Conservation (phyloP, 2,329 filamentous ascomycete genomes). For the Alternaria ethzedia region DNA sequence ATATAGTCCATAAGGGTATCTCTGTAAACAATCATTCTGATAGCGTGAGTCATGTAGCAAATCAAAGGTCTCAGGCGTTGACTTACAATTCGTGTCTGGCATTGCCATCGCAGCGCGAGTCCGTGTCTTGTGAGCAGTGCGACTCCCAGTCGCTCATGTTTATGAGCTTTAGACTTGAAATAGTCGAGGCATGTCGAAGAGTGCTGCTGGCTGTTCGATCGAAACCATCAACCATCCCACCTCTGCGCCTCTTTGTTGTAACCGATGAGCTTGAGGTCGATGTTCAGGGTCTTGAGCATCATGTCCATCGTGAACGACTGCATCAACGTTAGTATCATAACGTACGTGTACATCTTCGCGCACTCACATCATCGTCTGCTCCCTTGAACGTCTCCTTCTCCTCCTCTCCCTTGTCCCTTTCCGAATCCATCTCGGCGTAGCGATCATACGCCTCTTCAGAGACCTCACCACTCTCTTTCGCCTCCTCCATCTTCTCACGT, state of each 20-base stretch:
- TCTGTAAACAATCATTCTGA: slow-evolving; percentile 1
- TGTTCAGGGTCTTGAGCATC: slow-evolving; percentile 71
- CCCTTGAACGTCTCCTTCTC: slow-evolving; percentile 47
- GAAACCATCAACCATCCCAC: slow-evolving; percentile 60
- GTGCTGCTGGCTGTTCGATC: not conserved
- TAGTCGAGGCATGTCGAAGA: too few relatives aligned
- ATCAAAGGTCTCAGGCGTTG: not conserved
- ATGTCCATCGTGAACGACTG: slow-evolving; percentile 71
- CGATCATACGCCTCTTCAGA: slow-evolving; percentile 58
- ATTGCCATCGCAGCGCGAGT: not conserved
- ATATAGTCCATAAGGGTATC: not conserved
- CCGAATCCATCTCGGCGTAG: slow-evolving; percentile 49
- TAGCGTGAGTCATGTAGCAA: not conserved
- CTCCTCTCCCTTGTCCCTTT: slow-evolving; percentile 49
- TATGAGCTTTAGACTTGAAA: not conserved
- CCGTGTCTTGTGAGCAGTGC: not conserved
- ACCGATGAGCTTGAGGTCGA: slow-evolving; percentile 68
- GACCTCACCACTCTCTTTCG: slow-evolving; percentile 37
- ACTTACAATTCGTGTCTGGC: not conserved
- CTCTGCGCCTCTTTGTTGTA: slow-evolving; percentile 64
- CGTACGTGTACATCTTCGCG: too few relatives aligned
- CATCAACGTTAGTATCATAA: slow-evolving; percentile 9
- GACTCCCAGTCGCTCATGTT: not conserved
- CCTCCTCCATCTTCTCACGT: slow-evolving; percentile 54
- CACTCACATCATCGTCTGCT: slow-evolving; percentile 49